Evolutionary conservation across 305 asterid genomes (phyloP), one percentile per base, ranked within the genome.

Genomic region (Vinca major): DNA sequence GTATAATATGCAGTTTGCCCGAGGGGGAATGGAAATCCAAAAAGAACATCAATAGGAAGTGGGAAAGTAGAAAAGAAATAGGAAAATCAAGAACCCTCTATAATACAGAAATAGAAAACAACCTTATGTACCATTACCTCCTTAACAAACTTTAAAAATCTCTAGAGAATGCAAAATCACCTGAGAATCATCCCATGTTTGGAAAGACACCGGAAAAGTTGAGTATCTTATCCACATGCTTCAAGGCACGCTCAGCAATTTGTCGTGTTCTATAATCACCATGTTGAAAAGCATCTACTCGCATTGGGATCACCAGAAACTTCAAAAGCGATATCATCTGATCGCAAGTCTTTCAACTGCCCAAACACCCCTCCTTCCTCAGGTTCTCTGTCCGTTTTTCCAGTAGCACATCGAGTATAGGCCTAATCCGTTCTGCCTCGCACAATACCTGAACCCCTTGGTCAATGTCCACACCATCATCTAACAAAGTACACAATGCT

Each of bases 151-250:
- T 40, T 8, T 47, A 21, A 45, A 21, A 45, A 65, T 52, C 54
- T 14, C 63, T 63, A 21, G 14, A 26, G 39, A 53, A 41, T 41
- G 6, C 6, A 5, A 16, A 50, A 52, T 39, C 54, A 67, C n/a
- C 54, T 36, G n/a, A 68, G 55, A 19, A 16, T 73, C 64, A 83
- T 66, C 81, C 78, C 41, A 44, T 55, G 74, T 81, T 88, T 19
- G 96, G 85, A 76, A 88, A 92, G 74, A 90, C 78, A 17, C 97
- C 92, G 0, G 98, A 92, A 77, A 92, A 92, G 79, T 86, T 90
- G 1, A 97, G 97, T 50, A 92, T 86, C 77, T 74, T 87, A 66
- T 92, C 97, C 0, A 92, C 84, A 17, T 85, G 98, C 82, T 72
- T 85, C 73, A 93, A 71, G 7, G 99, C 99, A 11, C 78, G 89